A percentile compares a stretch with the other conserved stretches of the same genome.
Conservation (phyloP, 495 filamentous ascomycete species). For the Hyaloscypha hepaticicola region DNA sequence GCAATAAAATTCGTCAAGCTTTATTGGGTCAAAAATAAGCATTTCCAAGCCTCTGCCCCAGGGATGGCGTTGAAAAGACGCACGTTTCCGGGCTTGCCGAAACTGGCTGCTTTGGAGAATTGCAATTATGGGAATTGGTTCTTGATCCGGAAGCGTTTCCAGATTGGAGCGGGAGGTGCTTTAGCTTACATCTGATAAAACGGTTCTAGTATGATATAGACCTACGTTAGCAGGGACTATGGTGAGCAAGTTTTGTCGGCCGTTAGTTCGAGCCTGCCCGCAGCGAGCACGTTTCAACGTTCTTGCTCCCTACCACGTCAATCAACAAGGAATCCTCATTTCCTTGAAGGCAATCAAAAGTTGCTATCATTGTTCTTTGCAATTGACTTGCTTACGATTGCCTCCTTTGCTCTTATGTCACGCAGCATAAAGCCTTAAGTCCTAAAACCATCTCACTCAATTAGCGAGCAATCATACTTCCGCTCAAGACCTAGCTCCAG, state of each 20-base stretch:
- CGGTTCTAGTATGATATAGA: background rate
- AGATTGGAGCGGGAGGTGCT: background rate
- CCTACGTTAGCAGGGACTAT: background rate
- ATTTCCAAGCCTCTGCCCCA: background rate
- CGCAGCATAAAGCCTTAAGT: background rate
- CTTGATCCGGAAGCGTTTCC: background rate
- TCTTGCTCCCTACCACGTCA: background rate
- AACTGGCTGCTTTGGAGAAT: background rate
- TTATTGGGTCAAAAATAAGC: constrained; percentile 1
- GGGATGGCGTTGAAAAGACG: background rate
- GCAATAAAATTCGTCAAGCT: background rate
- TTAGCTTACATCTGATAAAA: background rate
- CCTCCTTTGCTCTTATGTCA: background rate
- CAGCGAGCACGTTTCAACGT: constrained; percentile 13
- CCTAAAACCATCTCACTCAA: background rate
- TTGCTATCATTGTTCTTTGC: background rate
- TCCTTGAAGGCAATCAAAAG: background rate
- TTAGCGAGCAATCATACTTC: background rate
- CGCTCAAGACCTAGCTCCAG: background rate
- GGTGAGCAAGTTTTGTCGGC: constrained; percentile 17
- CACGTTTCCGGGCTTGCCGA: background rate
- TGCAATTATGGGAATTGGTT: background rate
- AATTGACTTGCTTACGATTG: background rate
- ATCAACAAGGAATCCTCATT: background rate
- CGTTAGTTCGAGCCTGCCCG: background rate